phyloP scores from a whole-genome alignment of 2,329 filamentous ascomycete species.

The Colletotrichum zoysiae region DNA sequence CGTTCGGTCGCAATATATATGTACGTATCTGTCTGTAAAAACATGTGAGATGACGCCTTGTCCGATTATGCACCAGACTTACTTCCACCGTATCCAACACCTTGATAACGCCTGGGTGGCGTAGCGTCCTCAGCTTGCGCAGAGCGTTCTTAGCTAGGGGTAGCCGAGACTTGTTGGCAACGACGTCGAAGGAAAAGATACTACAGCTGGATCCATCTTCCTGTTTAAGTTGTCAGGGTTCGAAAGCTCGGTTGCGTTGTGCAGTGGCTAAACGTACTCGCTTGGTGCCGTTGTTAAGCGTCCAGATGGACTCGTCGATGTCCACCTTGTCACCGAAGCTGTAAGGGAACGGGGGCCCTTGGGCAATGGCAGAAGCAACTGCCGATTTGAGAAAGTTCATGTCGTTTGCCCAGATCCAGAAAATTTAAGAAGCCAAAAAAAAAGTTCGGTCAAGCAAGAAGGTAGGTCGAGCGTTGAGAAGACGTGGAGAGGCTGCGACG shows the following conservation, averaged over 20 bases:
- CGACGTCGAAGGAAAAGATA: conserved; percentile 95
- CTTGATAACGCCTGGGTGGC: conserved; percentile 94
- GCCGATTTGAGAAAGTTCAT: conserved; percentile 99
- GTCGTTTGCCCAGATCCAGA: conserved; percentile 20
- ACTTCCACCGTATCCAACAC: conserved; percentile 96
- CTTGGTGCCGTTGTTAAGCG: conserved; percentile 93
- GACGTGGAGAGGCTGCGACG: conserved; percentile 23
- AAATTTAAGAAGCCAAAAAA: not conserved
- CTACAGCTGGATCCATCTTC: conserved; percentile 95
- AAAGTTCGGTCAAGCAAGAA: conserved; percentile 5
- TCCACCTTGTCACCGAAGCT: conserved; percentile 93
- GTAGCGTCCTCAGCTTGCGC: conserved; percentile 90
- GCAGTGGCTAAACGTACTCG: conserved; percentile 67
- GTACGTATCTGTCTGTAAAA: conserved; percentile 84
- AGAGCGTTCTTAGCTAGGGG: conserved; percentile 93
- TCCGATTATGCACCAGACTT: conserved; percentile 23
- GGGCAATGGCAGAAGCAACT: conserved; percentile 95
- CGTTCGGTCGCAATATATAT: conserved; percentile 98
- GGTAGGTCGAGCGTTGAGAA: not conserved
- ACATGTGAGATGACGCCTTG: conserved; percentile 42
- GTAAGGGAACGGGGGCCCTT: conserved; percentile 93
- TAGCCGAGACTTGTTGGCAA: conserved; percentile 81
- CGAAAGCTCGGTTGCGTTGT: not conserved
- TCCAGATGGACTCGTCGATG: conserved; percentile 94
- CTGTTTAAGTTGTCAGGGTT: conserved; percentile 58